Percentiles rank a stretch among this genome's conserved stretches.
These are phyloP conservation scores for Pseudocercospora eumusae DNA, from an alignment of 2,329 filamentous ascomycete species.

Conservation along the genomic window DNA sequence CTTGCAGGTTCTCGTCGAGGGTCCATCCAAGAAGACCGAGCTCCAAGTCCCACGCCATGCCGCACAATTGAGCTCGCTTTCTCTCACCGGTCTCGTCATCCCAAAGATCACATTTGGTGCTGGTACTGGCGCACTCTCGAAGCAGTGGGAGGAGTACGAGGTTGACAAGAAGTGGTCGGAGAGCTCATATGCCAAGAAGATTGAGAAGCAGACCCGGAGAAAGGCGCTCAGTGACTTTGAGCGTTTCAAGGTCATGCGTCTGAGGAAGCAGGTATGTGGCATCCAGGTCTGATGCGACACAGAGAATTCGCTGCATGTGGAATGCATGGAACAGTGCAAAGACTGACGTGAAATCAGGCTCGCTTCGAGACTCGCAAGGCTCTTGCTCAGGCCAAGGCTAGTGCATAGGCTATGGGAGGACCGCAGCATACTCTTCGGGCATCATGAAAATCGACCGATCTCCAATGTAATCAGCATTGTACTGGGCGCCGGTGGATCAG, in stretches of 20 bases:
- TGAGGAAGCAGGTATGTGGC: slow-evolving; percentile 90
- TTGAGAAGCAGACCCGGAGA: slow-evolving; percentile 80
- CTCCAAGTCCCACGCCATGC: slow-evolving; percentile 84
- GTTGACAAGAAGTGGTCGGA: slow-evolving; percentile 92
- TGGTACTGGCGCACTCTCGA: slow-evolving; percentile 79
- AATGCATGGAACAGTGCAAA: neutral
- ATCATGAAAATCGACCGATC: slow-evolving; percentile 24
- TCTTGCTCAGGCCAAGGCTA: slow-evolving; percentile 85
- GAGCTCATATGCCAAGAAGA: slow-evolving; percentile 93
- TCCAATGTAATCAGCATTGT: slow-evolving; percentile 23
- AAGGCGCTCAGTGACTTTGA: slow-evolving; percentile 96
- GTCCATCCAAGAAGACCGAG: slow-evolving; percentile 78
- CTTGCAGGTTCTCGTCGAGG: slow-evolving; percentile 87
- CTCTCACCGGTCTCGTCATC: slow-evolving; percentile 88
- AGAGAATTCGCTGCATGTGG: neutral
- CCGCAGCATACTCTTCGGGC: slow-evolving; percentile 22
- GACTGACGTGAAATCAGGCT: slow-evolving; percentile 50
- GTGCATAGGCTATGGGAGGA: slow-evolving; percentile 44
- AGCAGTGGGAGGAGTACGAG: slow-evolving; percentile 85
- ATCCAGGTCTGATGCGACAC: neutral
- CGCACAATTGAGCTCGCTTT: slow-evolving; percentile 75
- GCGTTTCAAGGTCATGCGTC: slow-evolving; percentile 98
- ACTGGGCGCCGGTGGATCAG: slow-evolving; percentile 16
- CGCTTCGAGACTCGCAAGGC: slow-evolving; percentile 98
- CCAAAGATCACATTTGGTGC: slow-evolving; percentile 80